Base-by-base conservation (phyloP, 2,329 filamentous ascomycete species). In the Cordyceps farinosa region DNA sequence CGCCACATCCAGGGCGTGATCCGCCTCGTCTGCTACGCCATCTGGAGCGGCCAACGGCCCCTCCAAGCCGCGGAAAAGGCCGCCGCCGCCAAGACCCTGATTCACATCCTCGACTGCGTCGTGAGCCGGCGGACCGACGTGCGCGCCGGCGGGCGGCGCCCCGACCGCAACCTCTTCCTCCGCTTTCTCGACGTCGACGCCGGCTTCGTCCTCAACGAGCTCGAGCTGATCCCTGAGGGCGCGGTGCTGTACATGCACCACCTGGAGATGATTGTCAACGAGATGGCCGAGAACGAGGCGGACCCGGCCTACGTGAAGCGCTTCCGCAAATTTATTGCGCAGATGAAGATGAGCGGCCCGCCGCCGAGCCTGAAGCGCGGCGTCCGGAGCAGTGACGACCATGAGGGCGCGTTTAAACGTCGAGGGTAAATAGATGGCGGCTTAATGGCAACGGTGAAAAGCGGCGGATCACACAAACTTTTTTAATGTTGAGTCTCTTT, bases 41-140 rank as follows among this genome's bases (percentile, higher is more conserved):
- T 84, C 13, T 75, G 76, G 62, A 70, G 72, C 34, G 74, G 77
- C 4, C 71, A 76, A 53, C 69, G 67, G 7, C 77, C 78, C 1
- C 74, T 81, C 0, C 67, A 72, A 13, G 64, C 66, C 0, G 69
- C 67, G 48, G 80, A 82, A 66, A 74, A 77, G 3, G 70, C 74
- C 34, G 80, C 78, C 2, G 83, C 82, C 5, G 81, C 79, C 3
- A 77, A 75, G 3, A 75, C 80, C 0, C 75, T 85, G 1, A 71
- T 84, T 1, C 78, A 77, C 67, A 80, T 84, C 52, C 76, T 86
- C 29, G 70, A 74, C 42, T 71, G 74, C 17, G 77, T 85, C 3
- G 77, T 79, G 5, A 69, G 73, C 48, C 77, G 76, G 36, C 77
- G 78, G 66, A 66, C 65, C 30, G 77, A 82, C 64, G 68, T 73